Percentiles rank a stretch among this genome's conserved stretches.
Conservation (phyloP, 2,329 filamentous ascomycete species). For the Calonectria crousiana region DNA sequence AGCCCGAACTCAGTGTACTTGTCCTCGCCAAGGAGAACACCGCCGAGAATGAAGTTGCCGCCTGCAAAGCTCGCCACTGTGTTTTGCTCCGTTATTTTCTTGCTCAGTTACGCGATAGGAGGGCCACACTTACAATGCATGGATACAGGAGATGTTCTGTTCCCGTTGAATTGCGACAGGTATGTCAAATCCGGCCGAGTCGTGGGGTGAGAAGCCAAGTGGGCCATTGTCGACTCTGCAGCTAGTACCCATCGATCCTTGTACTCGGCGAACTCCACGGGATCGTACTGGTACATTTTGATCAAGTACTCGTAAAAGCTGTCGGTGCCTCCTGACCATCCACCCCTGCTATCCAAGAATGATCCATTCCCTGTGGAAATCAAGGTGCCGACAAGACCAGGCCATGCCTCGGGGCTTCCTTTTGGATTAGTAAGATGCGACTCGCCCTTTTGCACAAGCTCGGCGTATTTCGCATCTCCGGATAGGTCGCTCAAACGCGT, state of each 20-base stretch:
- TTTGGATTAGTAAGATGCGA: background rate
- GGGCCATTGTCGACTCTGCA: background rate
- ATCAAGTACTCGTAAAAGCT: constrained; percentile 7
- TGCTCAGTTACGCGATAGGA: too few relatives aligned
- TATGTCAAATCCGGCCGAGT: background rate
- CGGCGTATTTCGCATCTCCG: background rate
- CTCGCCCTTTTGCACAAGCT: background rate
- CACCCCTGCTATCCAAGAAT: background rate
- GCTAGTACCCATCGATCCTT: background rate
- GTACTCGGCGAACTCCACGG: background rate
- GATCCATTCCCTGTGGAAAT: background rate
- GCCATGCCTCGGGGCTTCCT: background rate
- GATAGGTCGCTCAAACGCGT: background rate
- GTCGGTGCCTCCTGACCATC: background rate
- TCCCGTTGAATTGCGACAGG: background rate
- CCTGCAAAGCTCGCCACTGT: constrained; percentile 1
- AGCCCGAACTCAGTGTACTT: background rate
- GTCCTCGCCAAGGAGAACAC: background rate
- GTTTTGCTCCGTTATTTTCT: background rate
- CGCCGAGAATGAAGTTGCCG: background rate
- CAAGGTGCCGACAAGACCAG: background rate
- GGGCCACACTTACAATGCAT: background rate
- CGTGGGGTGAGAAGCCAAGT: background rate
- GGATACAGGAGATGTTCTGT: background rate
- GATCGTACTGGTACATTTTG: constrained; percentile 1